Base-by-base conservation (phyloP, 1,284 basidiomycete species). In the Boletus austroedulis region DNA sequence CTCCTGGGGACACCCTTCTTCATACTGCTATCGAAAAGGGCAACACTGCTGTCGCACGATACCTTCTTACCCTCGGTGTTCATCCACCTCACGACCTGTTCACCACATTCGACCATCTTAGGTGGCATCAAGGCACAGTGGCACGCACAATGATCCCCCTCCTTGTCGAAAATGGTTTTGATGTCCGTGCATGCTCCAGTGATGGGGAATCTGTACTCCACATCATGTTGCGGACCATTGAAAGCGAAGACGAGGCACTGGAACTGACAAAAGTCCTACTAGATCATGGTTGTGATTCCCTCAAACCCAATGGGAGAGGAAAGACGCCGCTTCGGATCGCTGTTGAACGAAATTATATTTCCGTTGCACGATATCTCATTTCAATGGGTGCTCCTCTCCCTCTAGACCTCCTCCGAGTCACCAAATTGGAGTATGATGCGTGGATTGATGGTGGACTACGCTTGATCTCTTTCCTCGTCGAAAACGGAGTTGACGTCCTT, bases 211-310 rank as follows among this genome's bases (percentile, higher is more conserved):
- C 38, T 11, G 9, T 40, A 1, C n/a, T 40, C 19, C 38, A 40
- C 11, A n/a, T 40, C 9, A 10, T 21, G 19, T 21, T 40, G 10
- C 10, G 4, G 19, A 11, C 10, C 19, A 9, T n/a, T 10, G 7
- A 11, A 3, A 1, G 8, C 7, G 19, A n/a, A 4, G 19, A 4
- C 6, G n/a, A n/a, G 10, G 4, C 1, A 11, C n/a, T 19, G 15
- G 19, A n/a, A 11, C 10, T 4, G 9, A 2, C 1, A 11, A n/a
- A n/a, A 21, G 4, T 40, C 38, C 38, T 40, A 9, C 10, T 40
- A 11, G 19, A 19, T 5, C 10, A 10, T 5, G 38, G 38, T 2
- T 40, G 38, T 21, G 38, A 40, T 11, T 10, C 38, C 38, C 11
- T 12, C 3, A 5, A 40, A 21, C 1, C 19, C 17, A 1, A 40